Base-by-base conservation (phyloP, 176 grass and related monocot species). In the Carex littledalei region DNA sequence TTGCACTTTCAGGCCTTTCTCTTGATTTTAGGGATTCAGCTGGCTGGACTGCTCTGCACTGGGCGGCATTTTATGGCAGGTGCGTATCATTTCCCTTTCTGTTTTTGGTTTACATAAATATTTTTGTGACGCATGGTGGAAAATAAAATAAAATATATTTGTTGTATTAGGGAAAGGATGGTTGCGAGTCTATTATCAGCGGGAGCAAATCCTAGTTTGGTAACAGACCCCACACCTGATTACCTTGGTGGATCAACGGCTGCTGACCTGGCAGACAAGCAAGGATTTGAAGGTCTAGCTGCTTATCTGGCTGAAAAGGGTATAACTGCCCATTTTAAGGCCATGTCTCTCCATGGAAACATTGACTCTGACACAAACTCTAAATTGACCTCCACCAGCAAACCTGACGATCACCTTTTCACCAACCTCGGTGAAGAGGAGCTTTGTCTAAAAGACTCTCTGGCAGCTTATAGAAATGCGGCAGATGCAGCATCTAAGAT, bases 31-130 rank as follows among this genome's bases (percentile, higher is more conserved):
- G 96, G 22, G 96, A 99, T 91, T 84, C 91, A 88, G 88, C 77
- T 88, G 96, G 96, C 55, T 99, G 96, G 96, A 95, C 96, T 66
- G 91, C 93, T 63, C 74, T 99, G 82, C 96, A 99, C 81, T 99
- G 93, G 96, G 96, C 96, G 52, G 89, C 96, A 56, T 91, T 88
- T 79, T 83, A 64, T 62, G 93, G 96, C 21, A 94, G 96, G 96
- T 95, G 89, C 69, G 18, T 50, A 88, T 53, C 70, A 67, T 89
- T 83, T 85, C 76, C 56, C 18, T 34, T 59, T 57, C 29, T 43
- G 55, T 18, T 81, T 63, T 49, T 45, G 29, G 21, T 35, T 60
- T 85, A 55, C 22, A 18, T 41, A 31, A 49, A 83, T 50, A 79
- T 26, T 20, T 63, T 56, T 74, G 29, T 56, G 35, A 80, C 29